Evolutionary conservation across 2,329 filamentous ascomycete genomes (phyloP).

Genomic region (Curvularia lunata): DNA sequence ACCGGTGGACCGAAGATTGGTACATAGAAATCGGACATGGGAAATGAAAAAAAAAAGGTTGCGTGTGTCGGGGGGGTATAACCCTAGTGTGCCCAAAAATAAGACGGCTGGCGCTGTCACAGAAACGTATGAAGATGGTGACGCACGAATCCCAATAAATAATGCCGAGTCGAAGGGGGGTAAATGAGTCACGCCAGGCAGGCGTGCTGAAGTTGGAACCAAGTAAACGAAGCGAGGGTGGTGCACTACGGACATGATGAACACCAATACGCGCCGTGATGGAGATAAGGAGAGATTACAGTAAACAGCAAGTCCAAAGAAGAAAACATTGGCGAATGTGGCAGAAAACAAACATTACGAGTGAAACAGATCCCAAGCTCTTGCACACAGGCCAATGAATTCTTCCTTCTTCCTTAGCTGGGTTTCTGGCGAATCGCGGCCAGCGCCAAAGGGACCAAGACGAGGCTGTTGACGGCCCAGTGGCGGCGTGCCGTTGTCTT

Average conservation of each 20-base stretch:
- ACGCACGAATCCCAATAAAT: constrained; percentile 8
- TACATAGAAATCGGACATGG: constrained; percentile 13
- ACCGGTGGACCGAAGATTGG: not conserved
- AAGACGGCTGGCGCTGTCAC: constrained; percentile 37
- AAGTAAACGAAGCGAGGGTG: constrained; percentile 33
- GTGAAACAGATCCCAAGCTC: constrained; percentile 97
- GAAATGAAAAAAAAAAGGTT: constrained; percentile 9
- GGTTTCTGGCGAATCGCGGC: constrained; percentile 81
- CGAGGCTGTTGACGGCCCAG: constrained; percentile 67
- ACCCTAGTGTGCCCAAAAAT: constrained; percentile 30
- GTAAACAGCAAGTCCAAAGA: not conserved
- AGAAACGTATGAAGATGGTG: constrained; percentile 16
- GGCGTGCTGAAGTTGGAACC: constrained; percentile 19
- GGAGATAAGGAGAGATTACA: constrained; percentile 10
- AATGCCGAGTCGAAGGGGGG: constrained; percentile 19
- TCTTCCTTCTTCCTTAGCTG: constrained; percentile 89
- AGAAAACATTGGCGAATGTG: not conserved
- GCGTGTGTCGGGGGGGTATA: constrained; percentile 21
- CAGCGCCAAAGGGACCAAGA: constrained; percentile 74
- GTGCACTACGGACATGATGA: constrained; percentile 25
- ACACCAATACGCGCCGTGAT: constrained; percentile 33
- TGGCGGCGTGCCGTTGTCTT: constrained; percentile 83
- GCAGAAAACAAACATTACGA: constrained; percentile 60
- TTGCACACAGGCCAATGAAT: constrained; percentile 82
- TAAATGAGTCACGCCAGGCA: constrained; percentile 19